Evolutionary conservation across 139 green algal genomes (phyloP).

Genomic region (Pseudopediastrum boryanum): DNA sequence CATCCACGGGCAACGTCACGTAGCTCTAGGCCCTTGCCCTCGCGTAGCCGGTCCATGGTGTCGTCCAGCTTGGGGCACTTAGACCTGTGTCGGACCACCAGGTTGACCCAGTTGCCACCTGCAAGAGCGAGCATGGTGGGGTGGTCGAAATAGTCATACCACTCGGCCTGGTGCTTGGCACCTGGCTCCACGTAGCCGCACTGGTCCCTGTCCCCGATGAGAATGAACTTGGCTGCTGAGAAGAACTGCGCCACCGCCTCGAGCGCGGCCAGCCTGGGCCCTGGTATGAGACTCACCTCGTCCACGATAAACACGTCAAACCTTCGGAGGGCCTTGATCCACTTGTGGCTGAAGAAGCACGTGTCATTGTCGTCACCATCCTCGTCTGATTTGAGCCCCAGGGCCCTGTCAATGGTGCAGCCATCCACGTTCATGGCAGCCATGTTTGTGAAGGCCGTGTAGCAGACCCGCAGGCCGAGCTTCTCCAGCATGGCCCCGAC

Average conservation of each 20-base stretch:
- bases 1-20: too few species aligned
- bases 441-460: neutral
- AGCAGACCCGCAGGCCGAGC: neutral
- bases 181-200: neutral
- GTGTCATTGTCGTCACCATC: neutral
- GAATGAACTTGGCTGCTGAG: neutral
- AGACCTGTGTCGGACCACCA: neutral
- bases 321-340: neutral
- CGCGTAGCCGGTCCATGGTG: neutral
- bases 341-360: neutral
- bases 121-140: neutral
- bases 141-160: constrained; percentile 11
- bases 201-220: constrained; percentile 7
- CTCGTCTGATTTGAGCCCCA: neutral
- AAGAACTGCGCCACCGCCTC: neutral
- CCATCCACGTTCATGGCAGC: too few species aligned
- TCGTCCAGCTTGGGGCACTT: constrained; percentile 7
- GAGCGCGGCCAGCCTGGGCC: neutral
- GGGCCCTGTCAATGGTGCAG: neutral
- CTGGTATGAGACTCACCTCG: neutral
- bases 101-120: neutral
- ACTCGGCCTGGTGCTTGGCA: neutral
- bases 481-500: neutral
- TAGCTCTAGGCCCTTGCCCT: too few species aligned
- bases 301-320: neutral